A percentile compares a stretch with the other conserved stretches of the same genome.
phyloP scores from a whole-genome alignment of 768 basidiomycete species.

The Lactifluus pinguis region DNA sequence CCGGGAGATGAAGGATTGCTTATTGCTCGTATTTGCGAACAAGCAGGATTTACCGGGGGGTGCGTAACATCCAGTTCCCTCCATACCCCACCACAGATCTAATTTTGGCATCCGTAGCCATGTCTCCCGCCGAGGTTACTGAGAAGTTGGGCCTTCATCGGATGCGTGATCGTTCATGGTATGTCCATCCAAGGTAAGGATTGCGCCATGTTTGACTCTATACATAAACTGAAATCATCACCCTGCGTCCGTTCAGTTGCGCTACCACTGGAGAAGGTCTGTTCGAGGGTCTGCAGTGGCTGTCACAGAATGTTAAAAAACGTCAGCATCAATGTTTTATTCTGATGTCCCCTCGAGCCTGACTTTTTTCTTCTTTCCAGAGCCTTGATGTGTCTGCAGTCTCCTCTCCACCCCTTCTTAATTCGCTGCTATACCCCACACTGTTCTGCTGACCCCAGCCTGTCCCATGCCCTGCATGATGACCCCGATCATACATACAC shows the following conservation, averaged over 20 bases:
- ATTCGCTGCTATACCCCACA: conserved; percentile 21
- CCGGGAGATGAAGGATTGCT: conserved; percentile 95
- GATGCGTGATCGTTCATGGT: conserved; percentile 98
- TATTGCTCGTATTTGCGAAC: conserved; percentile 97
- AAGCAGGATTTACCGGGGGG: conserved; percentile 98
- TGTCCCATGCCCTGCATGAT: conserved; percentile 15
- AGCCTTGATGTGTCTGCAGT: not conserved
- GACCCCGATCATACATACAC: not conserved
- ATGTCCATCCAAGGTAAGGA: conserved; percentile 92
- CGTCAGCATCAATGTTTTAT: conserved; percentile 47
- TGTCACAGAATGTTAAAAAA: conserved; percentile 95
- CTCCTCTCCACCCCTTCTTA: not conserved
- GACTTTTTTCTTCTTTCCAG: conserved; percentile 1
- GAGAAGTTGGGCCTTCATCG: conserved; percentile 91
- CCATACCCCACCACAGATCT: not conserved
- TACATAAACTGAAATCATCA: not conserved
- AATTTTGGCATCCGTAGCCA: conserved; percentile 42
- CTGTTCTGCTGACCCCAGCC: conserved; percentile 21
- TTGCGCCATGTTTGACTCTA: not conserved
- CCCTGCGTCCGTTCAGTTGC: conserved; percentile 45
- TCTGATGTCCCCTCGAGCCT: not conserved
- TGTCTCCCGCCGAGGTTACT: conserved; percentile 99
- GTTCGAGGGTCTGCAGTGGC: conserved; percentile 95
- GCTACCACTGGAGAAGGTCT: conserved; percentile 95
- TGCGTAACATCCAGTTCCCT: conserved; percentile 29